Conservation (phyloP, 164 flowering plant genomes). For the Vitis labrusca region DNA sequence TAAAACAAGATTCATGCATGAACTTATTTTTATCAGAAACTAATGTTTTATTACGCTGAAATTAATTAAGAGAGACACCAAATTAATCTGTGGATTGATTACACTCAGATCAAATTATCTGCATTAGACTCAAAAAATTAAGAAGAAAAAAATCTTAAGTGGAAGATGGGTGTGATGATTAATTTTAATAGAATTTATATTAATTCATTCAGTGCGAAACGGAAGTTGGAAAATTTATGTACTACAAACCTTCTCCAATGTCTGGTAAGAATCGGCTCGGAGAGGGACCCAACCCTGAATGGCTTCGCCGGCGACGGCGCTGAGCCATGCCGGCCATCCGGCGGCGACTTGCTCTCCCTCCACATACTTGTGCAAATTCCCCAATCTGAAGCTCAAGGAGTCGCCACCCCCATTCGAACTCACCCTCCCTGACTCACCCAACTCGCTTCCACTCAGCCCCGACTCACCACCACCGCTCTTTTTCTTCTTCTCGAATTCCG, state of each 20-base stretch:
- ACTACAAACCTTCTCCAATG: slow-evolving; percentile 55
- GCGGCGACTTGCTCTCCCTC: slow-evolving; percentile 75
- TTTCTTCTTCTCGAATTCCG: slow-evolving; percentile 31
- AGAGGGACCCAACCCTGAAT: slow-evolving; percentile 81
- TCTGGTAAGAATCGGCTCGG: slow-evolving; percentile 58
- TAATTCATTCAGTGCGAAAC: too few relatives aligned
- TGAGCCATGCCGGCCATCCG: slow-evolving; percentile 85
- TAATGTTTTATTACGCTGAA: too few relatives aligned
- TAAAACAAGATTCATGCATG: too few relatives aligned
- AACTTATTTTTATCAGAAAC: too few relatives aligned
- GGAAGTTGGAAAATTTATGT: background rate
- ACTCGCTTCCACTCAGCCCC: slow-evolving; percentile 34
- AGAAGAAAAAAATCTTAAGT: too few relatives aligned
- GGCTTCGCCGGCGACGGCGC: slow-evolving; percentile 76
- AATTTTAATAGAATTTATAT: too few relatives aligned
- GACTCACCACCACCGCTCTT: slow-evolving; percentile 9
- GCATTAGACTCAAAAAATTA: too few relatives aligned
- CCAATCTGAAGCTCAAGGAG: slow-evolving; percentile 57
- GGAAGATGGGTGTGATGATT: too few relatives aligned
- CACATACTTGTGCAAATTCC: slow-evolving; percentile 55
- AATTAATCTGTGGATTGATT: too few relatives aligned
- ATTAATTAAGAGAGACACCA: too few relatives aligned
- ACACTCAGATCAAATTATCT: too few relatives aligned
- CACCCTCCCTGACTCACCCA: slow-evolving; percentile 50
- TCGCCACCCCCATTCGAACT: slow-evolving; percentile 44